Percentiles rank a stretch among this genome's conserved stretches.
Evolutionary conservation across 176 grass and related monocot genomes (phyloP).

Genomic region (Ensete ventricosum): DNA sequence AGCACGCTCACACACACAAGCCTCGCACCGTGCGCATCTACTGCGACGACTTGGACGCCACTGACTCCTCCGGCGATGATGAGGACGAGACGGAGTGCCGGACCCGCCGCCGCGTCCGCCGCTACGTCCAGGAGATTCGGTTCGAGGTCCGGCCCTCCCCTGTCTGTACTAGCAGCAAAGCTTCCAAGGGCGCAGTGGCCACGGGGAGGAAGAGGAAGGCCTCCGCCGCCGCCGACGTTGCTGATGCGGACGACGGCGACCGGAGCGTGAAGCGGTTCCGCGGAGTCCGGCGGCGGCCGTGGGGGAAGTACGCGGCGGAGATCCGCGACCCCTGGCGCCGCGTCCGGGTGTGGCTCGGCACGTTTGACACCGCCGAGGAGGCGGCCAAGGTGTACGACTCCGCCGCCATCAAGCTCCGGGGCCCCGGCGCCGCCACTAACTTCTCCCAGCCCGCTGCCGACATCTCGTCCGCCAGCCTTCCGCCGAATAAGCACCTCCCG

Average conservation of each 20-base stretch:
- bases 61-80: slow-evolving; percentile 45
- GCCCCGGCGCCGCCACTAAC: slow-evolving; percentile 67
- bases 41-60: slow-evolving; percentile 75
- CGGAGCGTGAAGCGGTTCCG: slow-evolving; percentile 53
- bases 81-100: slow-evolving; percentile 24
- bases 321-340: slow-evolving; percentile 77
- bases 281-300: slow-evolving; percentile 67
- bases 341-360: slow-evolving; percentile 84
- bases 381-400: slow-evolving; percentile 84
- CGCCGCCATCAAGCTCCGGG: slow-evolving; percentile 79
- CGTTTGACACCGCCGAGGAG: slow-evolving; percentile 84
- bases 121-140: slow-evolving; percentile 76
- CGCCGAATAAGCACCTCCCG: slow-evolving; percentile 22
- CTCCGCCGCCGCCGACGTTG: neutral
- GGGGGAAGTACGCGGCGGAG: slow-evolving; percentile 97
- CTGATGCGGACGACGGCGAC: slow-evolving; percentile 5
- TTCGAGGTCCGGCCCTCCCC: slow-evolving; percentile 22
- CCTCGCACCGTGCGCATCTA: slow-evolving; percentile 39
- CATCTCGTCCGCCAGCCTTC: neutral
- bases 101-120: slow-evolving; percentile 37
- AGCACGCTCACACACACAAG: neutral
- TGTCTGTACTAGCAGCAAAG: neutral
- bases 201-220: slow-evolving; percentile 7
- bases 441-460: slow-evolving; percentile 26
- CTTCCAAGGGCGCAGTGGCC: neutral